Evolutionary conservation across 305 asterid genomes (phyloP).

Genomic region (Fraxinus floribunda): DNA sequence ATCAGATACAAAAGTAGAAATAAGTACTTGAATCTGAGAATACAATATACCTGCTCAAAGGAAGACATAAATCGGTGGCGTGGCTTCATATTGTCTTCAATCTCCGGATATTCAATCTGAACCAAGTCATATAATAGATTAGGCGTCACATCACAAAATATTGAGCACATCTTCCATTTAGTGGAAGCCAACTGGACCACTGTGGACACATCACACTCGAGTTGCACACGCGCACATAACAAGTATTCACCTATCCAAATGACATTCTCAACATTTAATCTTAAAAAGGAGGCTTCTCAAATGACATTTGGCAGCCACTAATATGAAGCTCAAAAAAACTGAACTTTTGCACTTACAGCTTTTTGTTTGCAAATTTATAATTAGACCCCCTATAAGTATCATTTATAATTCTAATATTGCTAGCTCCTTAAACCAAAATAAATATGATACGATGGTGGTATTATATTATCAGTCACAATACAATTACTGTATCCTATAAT

Average conservation of each 20-base stretch:
- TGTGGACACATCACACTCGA: not conserved
- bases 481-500: not conserved
- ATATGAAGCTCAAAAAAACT: not conserved
- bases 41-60: conserved; percentile 74
- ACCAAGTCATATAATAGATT: conserved; percentile 14
- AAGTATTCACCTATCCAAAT: not conserved
- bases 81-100: conserved; percentile 93
- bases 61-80: conserved; percentile 98
- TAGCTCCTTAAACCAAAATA: not conserved
- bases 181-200: not conserved
- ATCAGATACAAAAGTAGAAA: conserved; percentile 1
- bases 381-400: not conserved
- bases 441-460: not conserved
- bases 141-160: not conserved
- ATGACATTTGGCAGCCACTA: not conserved
- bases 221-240: not conserved
- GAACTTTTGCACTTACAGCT: not conserved
- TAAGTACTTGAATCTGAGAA: not conserved
- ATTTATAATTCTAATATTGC: not conserved
- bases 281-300: not conserved
- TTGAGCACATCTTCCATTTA: not conserved
- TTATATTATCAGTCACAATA: not conserved
- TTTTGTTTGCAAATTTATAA: not conserved
- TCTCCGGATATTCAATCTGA: conserved; percentile 89
- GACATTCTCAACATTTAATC: not conserved